phyloP scores from a whole-genome alignment of 352 stramenopile genomes.

The Pythium rishiriense region DNA sequence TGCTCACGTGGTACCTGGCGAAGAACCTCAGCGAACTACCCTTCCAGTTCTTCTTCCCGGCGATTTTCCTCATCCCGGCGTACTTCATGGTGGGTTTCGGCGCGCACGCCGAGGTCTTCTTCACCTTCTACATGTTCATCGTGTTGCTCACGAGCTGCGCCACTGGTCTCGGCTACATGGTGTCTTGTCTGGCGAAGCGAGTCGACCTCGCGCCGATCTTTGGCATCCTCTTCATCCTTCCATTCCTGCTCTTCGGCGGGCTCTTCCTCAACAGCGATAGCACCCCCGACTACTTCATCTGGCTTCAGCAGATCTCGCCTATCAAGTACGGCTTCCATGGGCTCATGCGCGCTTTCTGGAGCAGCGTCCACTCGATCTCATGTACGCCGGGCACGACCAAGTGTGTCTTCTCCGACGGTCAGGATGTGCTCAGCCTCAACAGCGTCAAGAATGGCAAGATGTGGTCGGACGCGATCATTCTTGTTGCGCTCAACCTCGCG shows the following conservation, averaged over 20 bases:
- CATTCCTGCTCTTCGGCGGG: constrained; percentile 49
- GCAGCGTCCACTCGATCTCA: constrained; percentile 21
- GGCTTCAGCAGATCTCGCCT: constrained; percentile 59
- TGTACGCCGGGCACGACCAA: constrained; percentile 27
- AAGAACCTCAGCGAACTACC: constrained; percentile 54
- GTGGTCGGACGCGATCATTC: constrained; percentile 28
- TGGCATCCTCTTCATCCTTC: constrained; percentile 45
- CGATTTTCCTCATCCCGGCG: constrained; percentile 35
- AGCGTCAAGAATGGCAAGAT: constrained; percentile 26
- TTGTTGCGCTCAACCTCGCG: constrained; percentile 34
- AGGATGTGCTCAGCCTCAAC: constrained; percentile 19
- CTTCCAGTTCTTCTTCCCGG: constrained; percentile 45
- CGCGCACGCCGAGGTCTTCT: constrained; percentile 32
- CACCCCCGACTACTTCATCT: constrained; percentile 47
- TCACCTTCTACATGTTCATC: constrained; percentile 33
- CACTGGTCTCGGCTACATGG: constrained; percentile 36
- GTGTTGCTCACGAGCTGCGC: constrained; percentile 7
- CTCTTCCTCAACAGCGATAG: constrained; percentile 45
- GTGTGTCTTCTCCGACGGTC: constrained; percentile 27
- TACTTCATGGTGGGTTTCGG: constrained; percentile 54
- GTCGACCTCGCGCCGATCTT: constrained; percentile 43
- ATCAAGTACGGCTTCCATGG: constrained; percentile 56
- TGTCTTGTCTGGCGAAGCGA: constrained; percentile 32
- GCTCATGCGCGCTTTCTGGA: constrained; percentile 51
- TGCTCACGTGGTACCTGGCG: constrained; percentile 43